These are phyloP conservation scores for Saccharomyces hybrid DNA, from an alignment of 1,139 yeast species.

Conservation along the genomic window DNA sequence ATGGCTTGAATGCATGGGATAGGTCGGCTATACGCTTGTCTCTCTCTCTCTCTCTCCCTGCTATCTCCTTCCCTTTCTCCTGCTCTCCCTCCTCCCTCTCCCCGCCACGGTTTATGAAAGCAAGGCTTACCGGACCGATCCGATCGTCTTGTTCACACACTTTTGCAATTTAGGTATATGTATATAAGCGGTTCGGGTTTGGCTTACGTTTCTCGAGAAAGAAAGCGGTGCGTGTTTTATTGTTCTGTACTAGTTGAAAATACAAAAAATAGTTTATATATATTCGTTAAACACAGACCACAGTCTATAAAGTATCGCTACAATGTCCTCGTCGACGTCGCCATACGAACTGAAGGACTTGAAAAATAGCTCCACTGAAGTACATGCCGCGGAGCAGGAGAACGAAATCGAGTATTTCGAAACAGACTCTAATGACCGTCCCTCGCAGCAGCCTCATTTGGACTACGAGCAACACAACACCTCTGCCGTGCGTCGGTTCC, in stretches of 20 bases:
- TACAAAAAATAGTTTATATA: too few species aligned
- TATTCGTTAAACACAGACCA: too few species aligned
- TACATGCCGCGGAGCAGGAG: conserved; percentile 12
- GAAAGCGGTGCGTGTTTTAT: too few species aligned
- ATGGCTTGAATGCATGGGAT: not conserved
- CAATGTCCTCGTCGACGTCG: conserved; percentile 2
- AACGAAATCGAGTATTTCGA: conserved; percentile 16
- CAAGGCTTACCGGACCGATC: too few species aligned
- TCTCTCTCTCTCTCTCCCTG: not conserved
- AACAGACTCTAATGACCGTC: conserved; percentile 1
- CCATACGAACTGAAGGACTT: conserved; percentile 9
- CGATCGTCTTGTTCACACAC: too few species aligned
- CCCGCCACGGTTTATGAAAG: too few species aligned
- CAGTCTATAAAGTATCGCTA: not conserved
- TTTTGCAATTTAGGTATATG: too few species aligned
- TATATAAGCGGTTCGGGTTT: too few species aligned
- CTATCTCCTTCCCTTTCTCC: not conserved
- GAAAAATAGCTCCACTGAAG: conserved; percentile 7
- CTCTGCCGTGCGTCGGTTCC: conserved; percentile 13
- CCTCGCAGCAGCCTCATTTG: not conserved
- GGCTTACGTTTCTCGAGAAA: too few species aligned
- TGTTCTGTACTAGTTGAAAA: too few species aligned
- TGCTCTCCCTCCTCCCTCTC: not conserved
- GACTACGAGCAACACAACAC: not conserved
- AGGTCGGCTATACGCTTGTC: not conserved